phyloP scores from a whole-genome alignment of 2,329 filamentous ascomycete genomes.

The Fusarium duplospermum region DNA sequence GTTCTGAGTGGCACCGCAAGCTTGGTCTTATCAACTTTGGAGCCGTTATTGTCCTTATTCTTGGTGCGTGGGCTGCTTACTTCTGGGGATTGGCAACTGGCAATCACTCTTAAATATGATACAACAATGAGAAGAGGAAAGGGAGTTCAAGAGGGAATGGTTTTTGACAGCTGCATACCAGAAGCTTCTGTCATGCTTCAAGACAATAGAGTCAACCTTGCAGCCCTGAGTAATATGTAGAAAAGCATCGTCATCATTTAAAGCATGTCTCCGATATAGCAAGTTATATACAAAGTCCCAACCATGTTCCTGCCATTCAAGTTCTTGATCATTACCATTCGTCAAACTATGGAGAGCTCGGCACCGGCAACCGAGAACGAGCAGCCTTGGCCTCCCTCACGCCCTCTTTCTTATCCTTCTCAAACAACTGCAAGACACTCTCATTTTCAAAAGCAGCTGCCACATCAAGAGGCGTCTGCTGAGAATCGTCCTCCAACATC shows the following conservation, averaged over 20 bases:
- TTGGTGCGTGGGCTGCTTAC: conserved; percentile 67
- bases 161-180: not conserved
- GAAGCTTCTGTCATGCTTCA: not conserved
- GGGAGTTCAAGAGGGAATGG: not conserved
- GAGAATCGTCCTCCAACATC: conserved; percentile 43
- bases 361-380: not conserved
- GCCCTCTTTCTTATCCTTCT: conserved; percentile 25
- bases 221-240: not conserved
- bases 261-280: not conserved
- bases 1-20: conserved; percentile 51
- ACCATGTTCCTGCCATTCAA: not conserved
- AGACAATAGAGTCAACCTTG: not conserved
- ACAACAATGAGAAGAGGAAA: not conserved
- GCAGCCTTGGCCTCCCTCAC: not conserved
- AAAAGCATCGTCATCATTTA: not conserved
- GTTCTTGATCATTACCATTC: not conserved
- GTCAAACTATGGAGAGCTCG: not conserved
- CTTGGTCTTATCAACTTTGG: conserved; percentile 58
- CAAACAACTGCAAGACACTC: conserved; percentile 46
- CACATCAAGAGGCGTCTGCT: conserved; percentile 49
- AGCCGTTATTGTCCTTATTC: conserved; percentile 56
- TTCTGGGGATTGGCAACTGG: conserved; percentile 71
- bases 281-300: not conserved
- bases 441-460: conserved; percentile 47
- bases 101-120: conserved; percentile 41